Evolutionary conservation across 352 stramenopile genomes (phyloP).

Genomic region (Globisporangium cederbergense): DNA sequence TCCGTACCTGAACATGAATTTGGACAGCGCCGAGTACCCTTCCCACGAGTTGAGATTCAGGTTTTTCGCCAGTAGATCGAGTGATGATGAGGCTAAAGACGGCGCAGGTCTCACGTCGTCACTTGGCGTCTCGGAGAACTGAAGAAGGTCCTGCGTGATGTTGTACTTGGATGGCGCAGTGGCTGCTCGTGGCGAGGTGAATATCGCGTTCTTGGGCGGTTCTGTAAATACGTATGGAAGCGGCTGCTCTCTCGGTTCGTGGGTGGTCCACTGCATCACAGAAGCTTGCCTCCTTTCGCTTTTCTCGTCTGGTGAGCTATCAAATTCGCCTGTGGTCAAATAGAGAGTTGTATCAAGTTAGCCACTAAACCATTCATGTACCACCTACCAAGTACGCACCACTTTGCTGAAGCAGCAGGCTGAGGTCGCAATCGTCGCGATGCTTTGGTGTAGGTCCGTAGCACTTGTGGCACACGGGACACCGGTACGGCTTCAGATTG

Average conservation of each 20-base stretch:
- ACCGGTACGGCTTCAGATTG: slow-evolving; percentile 35
- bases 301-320: slow-evolving; percentile 5
- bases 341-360: background rate
- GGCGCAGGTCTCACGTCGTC: slow-evolving; percentile 13
- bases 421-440: slow-evolving; percentile 52
- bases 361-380: background rate
- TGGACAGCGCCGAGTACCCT: slow-evolving; percentile 70
- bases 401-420: slow-evolving; percentile 55
- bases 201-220: slow-evolving; percentile 15
- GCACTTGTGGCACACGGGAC: slow-evolving; percentile 40
- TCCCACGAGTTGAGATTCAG: slow-evolving; percentile 59
- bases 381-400: slow-evolving; percentile 17
- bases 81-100: slow-evolving; percentile 19
- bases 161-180: slow-evolving; percentile 19
- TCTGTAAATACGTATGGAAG: slow-evolving; percentile 19
- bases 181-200: slow-evolving; percentile 14
- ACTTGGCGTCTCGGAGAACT: slow-evolving; percentile 13
- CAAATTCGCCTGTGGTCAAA: slow-evolving; percentile 12
- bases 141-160: slow-evolving; percentile 22
- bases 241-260: slow-evolving; percentile 1
- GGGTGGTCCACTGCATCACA: background rate
- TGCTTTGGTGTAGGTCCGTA: slow-evolving; percentile 46
- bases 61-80: slow-evolving; percentile 35
- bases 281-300: background rate
- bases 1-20: slow-evolving; percentile 66